Evolutionary conservation across 2,329 filamentous ascomycete genomes (phyloP).

Genomic region (Epicoccum sorghinum): DNA sequence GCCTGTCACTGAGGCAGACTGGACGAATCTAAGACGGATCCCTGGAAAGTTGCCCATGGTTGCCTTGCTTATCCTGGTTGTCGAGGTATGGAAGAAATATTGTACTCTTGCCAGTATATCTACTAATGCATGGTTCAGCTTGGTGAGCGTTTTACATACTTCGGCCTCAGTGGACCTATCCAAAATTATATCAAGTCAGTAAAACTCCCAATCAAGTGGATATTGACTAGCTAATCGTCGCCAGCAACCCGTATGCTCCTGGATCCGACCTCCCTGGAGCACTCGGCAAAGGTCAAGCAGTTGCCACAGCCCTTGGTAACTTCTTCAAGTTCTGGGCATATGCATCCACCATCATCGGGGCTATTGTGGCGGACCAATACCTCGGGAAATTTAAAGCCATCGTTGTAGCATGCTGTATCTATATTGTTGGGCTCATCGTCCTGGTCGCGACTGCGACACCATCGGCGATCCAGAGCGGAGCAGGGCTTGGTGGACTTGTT

Average conservation of each 20-base stretch:
- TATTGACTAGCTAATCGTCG: neutral
- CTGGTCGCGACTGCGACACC: slow-evolving; percentile 15
- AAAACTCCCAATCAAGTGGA: neutral
- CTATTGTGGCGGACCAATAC: slow-evolving; percentile 20
- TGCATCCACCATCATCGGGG: slow-evolving; percentile 10
- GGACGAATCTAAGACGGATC: slow-evolving; percentile 10
- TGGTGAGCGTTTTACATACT: slow-evolving; percentile 22
- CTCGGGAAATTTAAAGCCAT: slow-evolving; percentile 19
- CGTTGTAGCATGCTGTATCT: slow-evolving; percentile 2
- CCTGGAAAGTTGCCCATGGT: slow-evolving; percentile 17
- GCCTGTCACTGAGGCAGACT: slow-evolving; percentile 1
- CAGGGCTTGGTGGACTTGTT: slow-evolving; percentile 13
- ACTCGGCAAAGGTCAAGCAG: slow-evolving; percentile 48
- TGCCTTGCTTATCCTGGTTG: slow-evolving; percentile 19
- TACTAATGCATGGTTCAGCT: neutral
- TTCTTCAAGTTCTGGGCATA: slow-evolving; percentile 46
- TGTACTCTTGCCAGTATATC: too few species aligned
- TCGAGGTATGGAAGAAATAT: slow-evolving; percentile 5
- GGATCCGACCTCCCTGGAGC: slow-evolving; percentile 39
- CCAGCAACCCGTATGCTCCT: neutral
- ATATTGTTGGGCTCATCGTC: slow-evolving; percentile 16
- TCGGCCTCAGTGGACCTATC: slow-evolving; percentile 16
- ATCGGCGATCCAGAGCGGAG: slow-evolving; percentile 1
- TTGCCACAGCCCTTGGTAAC: slow-evolving; percentile 49
- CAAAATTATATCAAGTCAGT: slow-evolving; percentile 20